Evolutionary conservation across 2,329 filamentous ascomycete species (phyloP).

Genomic region (Trichoderma sp.): DNA sequence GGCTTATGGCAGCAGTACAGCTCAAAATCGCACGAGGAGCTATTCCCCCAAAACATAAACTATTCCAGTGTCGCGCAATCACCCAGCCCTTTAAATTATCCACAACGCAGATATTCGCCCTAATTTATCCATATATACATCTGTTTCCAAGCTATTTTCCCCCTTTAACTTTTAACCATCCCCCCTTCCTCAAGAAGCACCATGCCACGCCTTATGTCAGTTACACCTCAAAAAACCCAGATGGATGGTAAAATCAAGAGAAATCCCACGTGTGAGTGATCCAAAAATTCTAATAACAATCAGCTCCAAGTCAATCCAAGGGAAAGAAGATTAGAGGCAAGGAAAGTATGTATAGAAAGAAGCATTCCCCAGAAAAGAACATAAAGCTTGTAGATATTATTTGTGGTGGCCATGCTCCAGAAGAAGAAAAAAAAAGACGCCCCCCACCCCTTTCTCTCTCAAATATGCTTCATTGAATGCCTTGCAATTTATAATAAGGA

Average conservation of each 20-base stretch:
- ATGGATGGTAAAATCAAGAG: not conserved
- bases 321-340: not conserved
- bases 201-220: not conserved
- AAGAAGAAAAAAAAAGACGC: not conserved
- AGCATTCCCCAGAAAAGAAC: not conserved
- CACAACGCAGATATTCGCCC: not conserved
- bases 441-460: not conserved
- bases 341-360: not conserved
- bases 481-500: constrained; percentile 13
- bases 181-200: not conserved
- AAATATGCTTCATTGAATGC: constrained; percentile 15
- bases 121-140: not conserved
- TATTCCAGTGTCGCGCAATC: not conserved
- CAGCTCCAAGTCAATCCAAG: not conserved
- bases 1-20: not conserved
- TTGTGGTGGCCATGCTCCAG: not conserved
- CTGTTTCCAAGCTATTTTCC: not conserved
- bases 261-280: not conserved
- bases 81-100: not conserved
- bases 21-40: not conserved
- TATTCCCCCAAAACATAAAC: not conserved
- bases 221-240: not conserved
- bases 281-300: not conserved
- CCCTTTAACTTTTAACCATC: not conserved
- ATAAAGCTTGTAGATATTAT: not conserved